Percentiles rank a stretch among this genome's conserved stretches.
These are phyloP conservation scores for Sclerotinia borealis DNA, from an alignment of 2,329 filamentous ascomycete species.

Conservation along the genomic window DNA sequence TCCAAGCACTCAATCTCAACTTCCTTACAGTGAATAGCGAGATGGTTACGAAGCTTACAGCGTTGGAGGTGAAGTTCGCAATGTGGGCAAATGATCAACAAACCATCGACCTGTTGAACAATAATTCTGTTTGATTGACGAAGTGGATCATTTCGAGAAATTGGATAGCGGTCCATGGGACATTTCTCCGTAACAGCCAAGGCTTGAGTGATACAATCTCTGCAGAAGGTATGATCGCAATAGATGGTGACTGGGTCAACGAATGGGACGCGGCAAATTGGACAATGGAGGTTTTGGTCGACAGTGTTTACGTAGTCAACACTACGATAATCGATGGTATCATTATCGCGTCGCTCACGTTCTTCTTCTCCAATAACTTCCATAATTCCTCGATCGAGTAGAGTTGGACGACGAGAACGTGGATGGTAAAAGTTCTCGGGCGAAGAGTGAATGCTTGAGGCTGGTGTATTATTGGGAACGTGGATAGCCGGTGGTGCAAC, in stretches of 20 bases:
- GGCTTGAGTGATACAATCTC: constrained; percentile 46
- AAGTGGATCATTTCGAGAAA: constrained; percentile 33
- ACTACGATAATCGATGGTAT: constrained; percentile 31
- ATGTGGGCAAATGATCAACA: constrained; percentile 54
- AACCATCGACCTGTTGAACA: constrained; percentile 53
- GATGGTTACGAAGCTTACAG: constrained; percentile 50
- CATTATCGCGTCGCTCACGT: background rate
- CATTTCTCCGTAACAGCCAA: constrained; percentile 42
- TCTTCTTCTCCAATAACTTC: constrained; percentile 9
- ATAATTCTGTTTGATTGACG: constrained; percentile 40
- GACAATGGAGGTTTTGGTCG: constrained; percentile 37
- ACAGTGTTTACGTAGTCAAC: constrained; percentile 33
- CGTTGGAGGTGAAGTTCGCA: constrained; percentile 47
- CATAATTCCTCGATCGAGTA: constrained; percentile 2
- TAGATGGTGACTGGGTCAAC: constrained; percentile 54
- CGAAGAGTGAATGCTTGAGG: constrained; percentile 3
- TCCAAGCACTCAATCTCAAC: constrained; percentile 49
- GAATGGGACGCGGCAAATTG: constrained; percentile 53
- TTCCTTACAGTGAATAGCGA: constrained; percentile 50
- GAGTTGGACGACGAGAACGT: constrained; percentile 1
- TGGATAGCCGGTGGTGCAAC: background rate
- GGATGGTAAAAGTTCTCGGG: background rate
- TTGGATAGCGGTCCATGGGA: constrained; percentile 50
- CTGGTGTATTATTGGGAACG: constrained; percentile 7
- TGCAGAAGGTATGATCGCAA: constrained; percentile 62